Base-by-base conservation (phyloP, 2,329 filamentous ascomycete genomes). In the Thielaviopsis cerberus region DNA sequence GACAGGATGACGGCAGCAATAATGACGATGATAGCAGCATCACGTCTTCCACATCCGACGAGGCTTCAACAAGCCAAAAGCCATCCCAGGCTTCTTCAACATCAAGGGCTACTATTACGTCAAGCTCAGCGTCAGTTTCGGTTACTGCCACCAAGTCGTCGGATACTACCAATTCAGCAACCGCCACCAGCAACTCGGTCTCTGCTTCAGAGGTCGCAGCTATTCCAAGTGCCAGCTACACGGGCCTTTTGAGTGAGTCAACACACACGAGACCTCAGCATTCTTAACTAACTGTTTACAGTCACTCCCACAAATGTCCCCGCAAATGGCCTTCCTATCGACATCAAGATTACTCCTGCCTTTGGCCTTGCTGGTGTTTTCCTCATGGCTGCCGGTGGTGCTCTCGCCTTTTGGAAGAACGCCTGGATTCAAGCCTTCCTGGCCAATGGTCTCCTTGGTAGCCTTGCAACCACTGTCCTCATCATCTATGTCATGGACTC, bases 401-500 rank as follows among this genome's bases (percentile, higher is more conserved):
- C 79, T 6, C 85, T 92, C 66, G 77, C 80, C 7, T 70, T 95
- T 22, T 77, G 94, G 63, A 91, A 88, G 69, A 88, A 88, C 65
- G 77, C 78, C 68, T 83, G 79, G 79, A 76, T 91, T 13, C 85
- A 92, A 66, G 82, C 86, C 17, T 94, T 86, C 68, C 77, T 94
- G 59, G 92, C 89, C 15, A 80, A 84, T 0, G 86, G 81, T 4
- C 90, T 86, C 64, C 73, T 92, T 25, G 76, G 80, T 23, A 79
- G 82, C 51, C 71, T 96, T 37, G 82, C 85, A 17, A 82, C 92
- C 13, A 81, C 85, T 0, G 85, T 95, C 1, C 74, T 97, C 23
- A 88, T 96, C 57, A 70, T 94, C 51, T 96, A 96, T 67, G 83
- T 96, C 45, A 92, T 94, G 85, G 83, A 77, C 57, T 78, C 83